phyloP scores from a whole-genome alignment of 2,329 filamentous ascomycete genomes.

The Fusarium agapanthi region DNA sequence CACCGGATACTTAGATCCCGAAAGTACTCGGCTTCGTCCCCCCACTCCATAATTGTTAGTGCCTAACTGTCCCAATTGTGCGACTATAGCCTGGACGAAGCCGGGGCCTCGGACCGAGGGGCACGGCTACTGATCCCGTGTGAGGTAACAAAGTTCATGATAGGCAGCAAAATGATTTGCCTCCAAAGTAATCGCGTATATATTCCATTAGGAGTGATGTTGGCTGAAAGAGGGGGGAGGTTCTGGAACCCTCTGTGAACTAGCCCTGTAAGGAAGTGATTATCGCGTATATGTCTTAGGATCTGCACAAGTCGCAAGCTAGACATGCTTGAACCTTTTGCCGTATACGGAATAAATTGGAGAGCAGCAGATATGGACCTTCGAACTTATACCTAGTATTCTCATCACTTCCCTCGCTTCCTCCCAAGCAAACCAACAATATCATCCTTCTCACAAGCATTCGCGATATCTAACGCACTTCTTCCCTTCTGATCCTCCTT shows the following conservation, averaged over 20 bases:
- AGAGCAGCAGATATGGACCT: not conserved
- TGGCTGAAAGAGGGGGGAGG: not conserved
- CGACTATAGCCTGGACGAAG: constrained; percentile 2
- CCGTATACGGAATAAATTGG: not conserved
- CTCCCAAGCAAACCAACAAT: constrained; percentile 28
- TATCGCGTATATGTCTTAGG: not conserved
- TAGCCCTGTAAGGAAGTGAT: not conserved
- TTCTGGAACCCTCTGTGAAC: not conserved
- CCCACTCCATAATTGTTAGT: not conserved
- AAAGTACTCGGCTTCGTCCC: not conserved
- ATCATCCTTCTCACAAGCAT: constrained; percentile 32
- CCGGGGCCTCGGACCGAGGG: constrained; percentile 8
- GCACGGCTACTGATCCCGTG: not conserved
- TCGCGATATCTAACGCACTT: constrained; percentile 37
- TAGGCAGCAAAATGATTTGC: not conserved
- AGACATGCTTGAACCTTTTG: not conserved
- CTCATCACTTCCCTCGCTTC: not conserved
- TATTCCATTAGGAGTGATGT: not conserved
- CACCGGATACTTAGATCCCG: constrained; percentile 4
- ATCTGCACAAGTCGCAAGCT: not conserved
- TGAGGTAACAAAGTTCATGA: not conserved
- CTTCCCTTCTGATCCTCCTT: constrained; percentile 32
- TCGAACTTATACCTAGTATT: not conserved
- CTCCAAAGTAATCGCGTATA: not conserved
- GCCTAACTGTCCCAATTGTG: not conserved